Evolutionary conservation across 179 eudicot genomes (phyloP), one percentile per base, ranked within the genome.

Genomic region (Drosera spatulata): DNA sequence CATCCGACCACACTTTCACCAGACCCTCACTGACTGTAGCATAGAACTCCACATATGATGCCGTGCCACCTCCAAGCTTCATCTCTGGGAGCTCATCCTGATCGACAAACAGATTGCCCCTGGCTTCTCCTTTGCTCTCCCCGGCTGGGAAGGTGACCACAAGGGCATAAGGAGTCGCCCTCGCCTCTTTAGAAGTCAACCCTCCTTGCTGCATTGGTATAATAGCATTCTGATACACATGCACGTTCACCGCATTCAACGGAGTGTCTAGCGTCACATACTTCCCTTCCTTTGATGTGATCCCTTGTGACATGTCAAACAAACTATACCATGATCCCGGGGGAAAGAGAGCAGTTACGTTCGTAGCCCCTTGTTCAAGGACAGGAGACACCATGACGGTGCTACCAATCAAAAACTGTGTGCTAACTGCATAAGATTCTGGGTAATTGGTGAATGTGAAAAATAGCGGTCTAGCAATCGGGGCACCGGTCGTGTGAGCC

Each of bases 371-470:
- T 6, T 79, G 59, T 58, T 68, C 45, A 41, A 88, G 66, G 9
- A 76, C 95, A 9, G 96, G 96, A 6, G 95, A 88, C 37, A 88
- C 86, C 83, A 86, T 61, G 10, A 89, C 65, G 6, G 88, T 91
- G 58, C 75, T 77, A n/a, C 97, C 97, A 14, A 89, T 59, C 15
- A 89, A 87, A 53, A 87, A 89, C 66, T 89, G 97, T 0, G 84
- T 69, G 85, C 66, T 72, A 54, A 87, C 75, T 8, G 45, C 79
- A 41, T 84, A 87, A 57, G 88, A 78, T 22, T 61, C 49, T 14
- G 66, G 39, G 60, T 88, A 91, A 14, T 74, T 66, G 0, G 97
- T 84, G 65, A 87, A 87, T 9, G 88, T 77, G 71, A 89, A 89
- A 85, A 89, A 87, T 43, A 89, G 80, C 48, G 97, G 95, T 0